These are phyloP conservation scores for Nicotiana tabacum DNA, from an alignment of 257 asterid genomes.

Conservation along the genomic window DNA sequence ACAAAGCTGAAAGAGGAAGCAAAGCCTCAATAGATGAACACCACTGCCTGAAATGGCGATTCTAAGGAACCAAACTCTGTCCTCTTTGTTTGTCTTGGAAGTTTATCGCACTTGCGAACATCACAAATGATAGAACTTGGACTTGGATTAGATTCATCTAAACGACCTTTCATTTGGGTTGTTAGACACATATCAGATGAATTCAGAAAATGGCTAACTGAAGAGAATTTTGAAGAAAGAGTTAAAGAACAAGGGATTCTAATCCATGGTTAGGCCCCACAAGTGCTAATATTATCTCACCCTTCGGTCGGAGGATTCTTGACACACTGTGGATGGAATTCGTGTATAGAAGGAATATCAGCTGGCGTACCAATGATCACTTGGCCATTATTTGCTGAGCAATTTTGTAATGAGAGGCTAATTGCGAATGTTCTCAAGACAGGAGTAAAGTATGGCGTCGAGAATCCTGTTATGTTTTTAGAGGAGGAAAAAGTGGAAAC, in stretches of 20 bases:
- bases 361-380: slow-evolving; percentile 53
- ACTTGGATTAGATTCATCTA: slow-evolving; percentile 37
- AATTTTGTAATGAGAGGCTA: slow-evolving; percentile 56
- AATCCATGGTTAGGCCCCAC: slow-evolving; percentile 58
- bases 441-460: slow-evolving; percentile 44
- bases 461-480: slow-evolving; percentile 30
- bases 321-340: slow-evolving; percentile 74
- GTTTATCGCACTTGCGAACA: slow-evolving; percentile 28
- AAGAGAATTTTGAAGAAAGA: slow-evolving; percentile 44
- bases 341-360: slow-evolving; percentile 47
- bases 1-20: slow-evolving; percentile 42
- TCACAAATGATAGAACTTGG: slow-evolving; percentile 43
- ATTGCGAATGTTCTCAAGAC: slow-evolving; percentile 31
- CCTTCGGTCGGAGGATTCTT: slow-evolving; percentile 44
- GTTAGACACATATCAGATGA: slow-evolving; percentile 26
- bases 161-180: slow-evolving; percentile 43
- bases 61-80: slow-evolving; percentile 26
- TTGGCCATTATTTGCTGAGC: slow-evolving; percentile 55
- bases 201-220: slow-evolving; percentile 34
- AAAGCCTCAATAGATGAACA: slow-evolving; percentile 17
- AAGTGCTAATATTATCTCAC: slow-evolving; percentile 47
- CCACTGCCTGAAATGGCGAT: slow-evolving; percentile 41
- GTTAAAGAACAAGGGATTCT: slow-evolving; percentile 23
- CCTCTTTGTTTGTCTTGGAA: slow-evolving; percentile 49
- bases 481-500: slow-evolving; percentile 33